Conservation (phyloP, 768 basidiomycete species). For the Tubosaeta sp. region DNA sequence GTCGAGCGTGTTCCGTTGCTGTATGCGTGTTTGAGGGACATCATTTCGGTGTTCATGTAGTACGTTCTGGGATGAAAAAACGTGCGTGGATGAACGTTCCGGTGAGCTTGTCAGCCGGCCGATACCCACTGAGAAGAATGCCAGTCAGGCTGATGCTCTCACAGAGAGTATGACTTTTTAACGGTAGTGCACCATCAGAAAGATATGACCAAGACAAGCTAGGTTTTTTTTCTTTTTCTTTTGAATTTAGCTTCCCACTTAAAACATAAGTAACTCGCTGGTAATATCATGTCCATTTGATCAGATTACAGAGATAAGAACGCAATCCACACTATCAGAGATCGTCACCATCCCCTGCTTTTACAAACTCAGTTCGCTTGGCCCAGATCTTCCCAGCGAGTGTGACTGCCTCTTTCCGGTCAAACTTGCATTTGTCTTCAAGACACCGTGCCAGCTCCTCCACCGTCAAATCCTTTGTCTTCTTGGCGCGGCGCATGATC, state of each 20-base stretch:
- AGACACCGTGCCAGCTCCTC: conserved; percentile 15
- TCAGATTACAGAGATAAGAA: neutral
- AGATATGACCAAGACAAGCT: no score
- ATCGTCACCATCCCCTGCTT: neutral
- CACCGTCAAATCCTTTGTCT: conserved; percentile 6
- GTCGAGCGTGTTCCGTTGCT: neutral
- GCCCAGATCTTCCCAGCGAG: conserved; percentile 20
- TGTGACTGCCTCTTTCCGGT: conserved; percentile 8
- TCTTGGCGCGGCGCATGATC: neutral
- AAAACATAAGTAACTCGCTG: no score
- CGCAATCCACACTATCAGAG: neutral
- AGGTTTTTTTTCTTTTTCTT: no score
- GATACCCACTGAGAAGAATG: neutral
- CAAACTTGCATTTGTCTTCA: conserved; percentile 12
- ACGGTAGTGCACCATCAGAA: no score
- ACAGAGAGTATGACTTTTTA: no score
- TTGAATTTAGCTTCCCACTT: no score
- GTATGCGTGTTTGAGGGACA: neutral
- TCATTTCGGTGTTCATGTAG: neutral
- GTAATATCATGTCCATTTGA: neutral
- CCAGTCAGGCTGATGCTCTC: neutral
- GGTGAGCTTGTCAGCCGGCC: neutral
- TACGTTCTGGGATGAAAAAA: neutral
- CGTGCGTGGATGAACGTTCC: neutral
- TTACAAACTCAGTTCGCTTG: conserved; percentile 7